These are phyloP conservation scores for Murraya koenigii DNA, from an alignment of 345 rosid genomes.

Conservation along the genomic window DNA sequence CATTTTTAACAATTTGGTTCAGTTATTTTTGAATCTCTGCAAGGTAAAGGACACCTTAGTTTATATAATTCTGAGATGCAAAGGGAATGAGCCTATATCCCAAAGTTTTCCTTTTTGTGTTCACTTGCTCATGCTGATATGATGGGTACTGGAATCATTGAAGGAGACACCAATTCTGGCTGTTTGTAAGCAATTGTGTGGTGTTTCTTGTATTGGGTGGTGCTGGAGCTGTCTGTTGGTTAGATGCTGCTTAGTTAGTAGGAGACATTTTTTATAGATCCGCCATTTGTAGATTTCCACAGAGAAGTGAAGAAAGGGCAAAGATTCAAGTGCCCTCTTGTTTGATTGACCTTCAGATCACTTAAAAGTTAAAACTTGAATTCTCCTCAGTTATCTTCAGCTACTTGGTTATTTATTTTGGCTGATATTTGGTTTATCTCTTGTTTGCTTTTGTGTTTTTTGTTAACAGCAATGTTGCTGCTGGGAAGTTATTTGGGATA, in stretches of 20 bases:
- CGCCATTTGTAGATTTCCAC: background rate
- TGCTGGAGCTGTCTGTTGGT: background rate
- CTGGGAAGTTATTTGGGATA: conserved; percentile 85
- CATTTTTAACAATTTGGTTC: background rate
- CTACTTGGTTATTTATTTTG: background rate
- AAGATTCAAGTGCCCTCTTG: background rate
- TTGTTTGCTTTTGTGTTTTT: conserved; percentile 12
- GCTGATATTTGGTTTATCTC: conserved; percentile 7
- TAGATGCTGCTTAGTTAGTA: background rate
- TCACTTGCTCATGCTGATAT: background rate
- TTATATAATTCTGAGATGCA: background rate
- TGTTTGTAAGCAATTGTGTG: background rate
- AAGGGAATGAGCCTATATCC: background rate
- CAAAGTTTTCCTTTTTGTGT: background rate
- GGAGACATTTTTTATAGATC: background rate
- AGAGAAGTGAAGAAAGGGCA: background rate
- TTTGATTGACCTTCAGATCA: conserved; percentile 5
- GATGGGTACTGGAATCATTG: conserved; percentile 1
- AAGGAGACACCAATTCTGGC: background rate
- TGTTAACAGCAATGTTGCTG: conserved; percentile 82
- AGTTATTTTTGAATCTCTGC: background rate
- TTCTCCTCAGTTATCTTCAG: background rate
- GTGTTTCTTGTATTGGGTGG: background rate
- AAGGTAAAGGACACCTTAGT: background rate
- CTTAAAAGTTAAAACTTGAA: background rate